Base-by-base conservation (phyloP, 1,284 basidiomycete species). In the Tilletia setariae region DNA sequence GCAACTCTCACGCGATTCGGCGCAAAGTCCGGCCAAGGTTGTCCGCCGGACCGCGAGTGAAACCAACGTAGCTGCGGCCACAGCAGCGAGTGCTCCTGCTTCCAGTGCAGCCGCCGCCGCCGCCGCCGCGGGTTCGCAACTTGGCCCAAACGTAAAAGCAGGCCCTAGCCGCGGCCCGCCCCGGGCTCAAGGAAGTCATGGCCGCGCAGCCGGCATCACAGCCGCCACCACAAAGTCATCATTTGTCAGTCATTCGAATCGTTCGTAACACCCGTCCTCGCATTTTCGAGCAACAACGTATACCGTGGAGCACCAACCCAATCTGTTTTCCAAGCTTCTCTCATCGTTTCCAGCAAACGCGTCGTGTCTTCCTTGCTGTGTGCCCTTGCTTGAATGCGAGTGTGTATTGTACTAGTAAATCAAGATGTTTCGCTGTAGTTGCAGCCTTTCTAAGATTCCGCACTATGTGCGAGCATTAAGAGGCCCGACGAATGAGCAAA, bases 1-100 rank as follows among this genome's bases (percentile, higher is more conserved):
- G 35, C 51, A 66, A 49, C 64, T 21, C 9, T 61, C 56, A 30
- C 56, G 56, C 28, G 56, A 61, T 30, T 32, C 30, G 7, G 56
- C 28, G 28, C 56, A 61, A 61, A 21, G 25, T 21, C 51, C 59
- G 8, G 44, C 47, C 59, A 47, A 61, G 21, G 64, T 61, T 21
- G 64, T 66, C 28, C 43, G 64, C 16, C 51, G 64, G 21, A 66
- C 43, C 11, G 59, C 64, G 7, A 56, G 51, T 21, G 64, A 66
- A 28, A 66, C 51, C 23, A 66, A 66, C 64, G 64, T 66, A 7
- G 28, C 64, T 19, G 32, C 35, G 35, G 64, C 64, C 40, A 15
- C 64, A 53, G 43, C 64, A 9, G 28, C 28, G 4, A 61, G 19
- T 30, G 28, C 28, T 28, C 23, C 23, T 6, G 15, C 13, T 25